Evolutionary conservation across 352 stramenopile genomes (phyloP).

Genomic region (Detonula confervacea): DNA sequence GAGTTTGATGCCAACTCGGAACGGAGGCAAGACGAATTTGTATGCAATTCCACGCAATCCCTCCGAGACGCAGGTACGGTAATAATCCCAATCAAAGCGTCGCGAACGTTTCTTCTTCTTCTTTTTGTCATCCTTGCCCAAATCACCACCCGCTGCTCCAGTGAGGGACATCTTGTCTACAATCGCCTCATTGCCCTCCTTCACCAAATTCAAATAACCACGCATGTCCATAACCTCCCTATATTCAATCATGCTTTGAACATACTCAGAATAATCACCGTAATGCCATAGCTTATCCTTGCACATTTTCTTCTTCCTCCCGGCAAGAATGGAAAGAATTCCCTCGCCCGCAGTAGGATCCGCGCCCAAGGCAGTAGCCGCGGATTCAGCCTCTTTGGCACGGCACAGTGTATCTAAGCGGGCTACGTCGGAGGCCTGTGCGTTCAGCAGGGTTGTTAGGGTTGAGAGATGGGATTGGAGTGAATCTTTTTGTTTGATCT

Average conservation of each 20-base stretch:
- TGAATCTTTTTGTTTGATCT: slow-evolving; percentile 61
- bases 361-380: slow-evolving; percentile 7
- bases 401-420: slow-evolving; percentile 56
- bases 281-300: slow-evolving; percentile 78
- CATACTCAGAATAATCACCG: slow-evolving; percentile 70
- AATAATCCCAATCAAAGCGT: slow-evolving; percentile 84
- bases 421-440: slow-evolving; percentile 67
- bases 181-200: slow-evolving; percentile 85
- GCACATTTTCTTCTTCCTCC: slow-evolving; percentile 67
- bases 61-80: slow-evolving; percentile 81
- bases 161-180: slow-evolving; percentile 66
- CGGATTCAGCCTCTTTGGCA: slow-evolving; percentile 42
- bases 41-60: slow-evolving; percentile 78
- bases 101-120: slow-evolving; percentile 72
- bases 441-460: slow-evolving; percentile 62
- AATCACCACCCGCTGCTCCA: not conserved
- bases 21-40: slow-evolving; percentile 76
- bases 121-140: slow-evolving; percentile 15
- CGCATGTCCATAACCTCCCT: slow-evolving; percentile 82
- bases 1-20: slow-evolving; percentile 80
- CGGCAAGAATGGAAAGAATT: slow-evolving; percentile 11
- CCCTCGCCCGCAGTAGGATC: slow-evolving; percentile 17
- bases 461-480: slow-evolving; percentile 70
- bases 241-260: slow-evolving; percentile 67
- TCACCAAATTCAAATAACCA: slow-evolving; percentile 79